Evolutionary conservation across 176 grass and related monocot species (phyloP).

Genomic region (Raddia distichophylla): DNA sequence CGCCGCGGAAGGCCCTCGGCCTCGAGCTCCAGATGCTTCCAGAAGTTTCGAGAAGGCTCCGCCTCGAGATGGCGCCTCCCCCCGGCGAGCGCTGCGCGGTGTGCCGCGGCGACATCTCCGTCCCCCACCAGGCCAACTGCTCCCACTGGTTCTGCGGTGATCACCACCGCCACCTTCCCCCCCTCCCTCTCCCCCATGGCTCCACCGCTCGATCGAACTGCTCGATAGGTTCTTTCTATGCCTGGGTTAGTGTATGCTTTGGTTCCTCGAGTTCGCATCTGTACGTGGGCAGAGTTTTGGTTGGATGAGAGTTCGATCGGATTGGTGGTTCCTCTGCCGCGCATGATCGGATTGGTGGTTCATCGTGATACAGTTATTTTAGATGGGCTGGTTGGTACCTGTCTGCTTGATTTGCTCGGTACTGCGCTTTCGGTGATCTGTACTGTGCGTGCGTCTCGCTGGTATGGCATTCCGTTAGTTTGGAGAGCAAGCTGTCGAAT

Average conservation of each 20-base stretch:
- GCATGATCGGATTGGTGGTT: too few species aligned
- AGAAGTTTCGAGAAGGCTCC: conserved; percentile 3
- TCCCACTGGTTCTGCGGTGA: conserved; percentile 55
- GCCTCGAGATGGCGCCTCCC: conserved; percentile 13
- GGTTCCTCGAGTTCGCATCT: not conserved
- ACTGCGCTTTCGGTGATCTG: not conserved
- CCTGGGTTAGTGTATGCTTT: not conserved
- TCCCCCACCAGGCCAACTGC: conserved; percentile 43
- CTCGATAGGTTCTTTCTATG: not conserved
- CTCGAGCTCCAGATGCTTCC: conserved; percentile 24
- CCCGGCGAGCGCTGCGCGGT: conserved; percentile 29
- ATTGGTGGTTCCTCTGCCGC: not conserved
- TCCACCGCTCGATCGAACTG: not conserved
- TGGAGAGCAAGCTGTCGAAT: not conserved
- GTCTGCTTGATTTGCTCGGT: not conserved
- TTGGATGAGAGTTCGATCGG: not conserved
- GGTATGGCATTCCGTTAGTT: not conserved
- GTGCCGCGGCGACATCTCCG: conserved; percentile 22
- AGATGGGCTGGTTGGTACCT: not conserved
- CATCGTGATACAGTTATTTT: not conserved
- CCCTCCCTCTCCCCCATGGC: not conserved
- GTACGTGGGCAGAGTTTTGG: not conserved
- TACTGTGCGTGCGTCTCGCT: not conserved
- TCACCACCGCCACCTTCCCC: not conserved
- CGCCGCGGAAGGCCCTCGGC: not conserved